These are phyloP conservation scores for Flaveria brownii DNA, from an alignment of 129 eudicot genomes.

Conservation along the genomic window DNA sequence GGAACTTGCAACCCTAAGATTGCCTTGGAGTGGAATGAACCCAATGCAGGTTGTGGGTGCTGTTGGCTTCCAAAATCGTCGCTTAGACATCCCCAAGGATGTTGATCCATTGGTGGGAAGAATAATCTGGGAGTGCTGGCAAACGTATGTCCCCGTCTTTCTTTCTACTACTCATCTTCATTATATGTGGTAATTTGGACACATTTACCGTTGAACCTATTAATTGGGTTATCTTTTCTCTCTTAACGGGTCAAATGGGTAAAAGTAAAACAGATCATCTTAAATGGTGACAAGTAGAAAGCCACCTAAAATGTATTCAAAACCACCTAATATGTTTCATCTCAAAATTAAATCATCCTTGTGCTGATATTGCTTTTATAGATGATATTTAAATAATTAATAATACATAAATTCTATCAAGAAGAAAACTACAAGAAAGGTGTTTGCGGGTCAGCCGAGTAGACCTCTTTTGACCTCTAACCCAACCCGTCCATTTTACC, in stretches of 20 bases:
- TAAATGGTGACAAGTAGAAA: too few relatives aligned
- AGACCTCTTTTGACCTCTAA: background rate
- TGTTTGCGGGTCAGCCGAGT: background rate
- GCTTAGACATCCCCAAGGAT: constrained; percentile 92
- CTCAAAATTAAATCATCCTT: background rate
- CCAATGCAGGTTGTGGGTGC: constrained; percentile 99
- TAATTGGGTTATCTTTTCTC: background rate
- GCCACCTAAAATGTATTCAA: background rate
- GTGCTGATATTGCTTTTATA: background rate
- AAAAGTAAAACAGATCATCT: background rate
- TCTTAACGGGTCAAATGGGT: background rate
- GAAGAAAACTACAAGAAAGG: background rate
- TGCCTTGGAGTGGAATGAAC: constrained; percentile 99
- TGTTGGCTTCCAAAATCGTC: constrained; percentile 95
- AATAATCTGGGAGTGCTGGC: constrained; percentile 98
- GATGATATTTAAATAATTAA: background rate
- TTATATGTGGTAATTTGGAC: background rate
- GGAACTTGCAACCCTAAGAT: constrained; percentile 91
- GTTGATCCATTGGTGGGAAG: constrained; percentile 88
- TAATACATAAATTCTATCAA: background rate
- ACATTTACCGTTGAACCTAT: too few relatives aligned
- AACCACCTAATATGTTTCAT: background rate
- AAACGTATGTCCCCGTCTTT: constrained; percentile 53
- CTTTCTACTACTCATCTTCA: background rate
- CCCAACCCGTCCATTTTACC: background rate